Evolutionary conservation across 73 alveolate species (phyloP).

Genomic region (Paramecium sonneborni): DNA sequence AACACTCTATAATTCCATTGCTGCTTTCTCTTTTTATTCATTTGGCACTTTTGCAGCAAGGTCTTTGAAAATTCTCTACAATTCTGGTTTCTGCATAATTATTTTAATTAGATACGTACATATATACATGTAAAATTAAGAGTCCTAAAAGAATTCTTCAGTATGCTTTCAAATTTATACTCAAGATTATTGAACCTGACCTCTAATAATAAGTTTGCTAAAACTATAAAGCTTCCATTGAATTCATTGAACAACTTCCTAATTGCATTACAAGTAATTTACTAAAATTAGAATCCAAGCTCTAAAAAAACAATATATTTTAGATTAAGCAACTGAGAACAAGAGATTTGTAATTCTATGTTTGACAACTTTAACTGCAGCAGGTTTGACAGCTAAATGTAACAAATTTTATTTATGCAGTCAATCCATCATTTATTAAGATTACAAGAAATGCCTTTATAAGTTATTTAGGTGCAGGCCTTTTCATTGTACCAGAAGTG

Average conservation of each 20-base stretch:
- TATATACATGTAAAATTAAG: not conserved
- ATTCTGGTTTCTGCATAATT: conserved; percentile 42
- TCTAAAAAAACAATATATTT: not conserved
- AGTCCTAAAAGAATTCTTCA: not conserved
- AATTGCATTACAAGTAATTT: not conserved
- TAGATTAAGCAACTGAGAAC: conserved; percentile 6
- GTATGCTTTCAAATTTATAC: not conserved
- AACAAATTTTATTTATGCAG: not conserved
- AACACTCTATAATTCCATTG: not conserved
- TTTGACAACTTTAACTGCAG: not conserved
- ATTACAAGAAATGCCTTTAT: not conserved
- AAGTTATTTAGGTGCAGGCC: not conserved
- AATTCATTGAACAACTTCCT: not conserved
- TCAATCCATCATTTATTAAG: conserved; percentile 23
- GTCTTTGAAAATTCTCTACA: not conserved
- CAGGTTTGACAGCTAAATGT: conserved; percentile 35
- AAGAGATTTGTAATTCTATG: not conserved
- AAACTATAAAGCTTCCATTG: not conserved
- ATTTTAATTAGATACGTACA: not conserved
- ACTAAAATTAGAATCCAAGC: not conserved
- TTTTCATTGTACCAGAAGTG: conserved; percentile 53
- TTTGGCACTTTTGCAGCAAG: conserved; percentile 13
- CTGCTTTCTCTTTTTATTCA: conserved; percentile 56
- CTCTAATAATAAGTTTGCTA: not conserved
- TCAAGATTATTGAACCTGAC: not conserved